These are phyloP conservation scores for Leccinum ochraceum DNA, from an alignment of 768 basidiomycete species.

Conservation along the genomic window DNA sequence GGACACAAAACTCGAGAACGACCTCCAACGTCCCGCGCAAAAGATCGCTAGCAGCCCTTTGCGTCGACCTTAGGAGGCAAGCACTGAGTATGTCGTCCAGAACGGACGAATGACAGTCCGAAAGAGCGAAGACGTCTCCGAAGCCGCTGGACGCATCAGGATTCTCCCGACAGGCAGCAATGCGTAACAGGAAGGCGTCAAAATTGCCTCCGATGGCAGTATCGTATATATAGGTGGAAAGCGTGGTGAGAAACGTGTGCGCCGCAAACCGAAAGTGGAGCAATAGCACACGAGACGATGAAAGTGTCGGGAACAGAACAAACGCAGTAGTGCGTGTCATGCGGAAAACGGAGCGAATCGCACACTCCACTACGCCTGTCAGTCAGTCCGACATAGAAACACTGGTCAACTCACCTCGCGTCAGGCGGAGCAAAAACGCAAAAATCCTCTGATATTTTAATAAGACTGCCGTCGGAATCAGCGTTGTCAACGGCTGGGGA, in stretches of 20 bases:
- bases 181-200: conserved; percentile 58
- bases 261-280: conserved; percentile 74
- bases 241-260: conserved; percentile 65
- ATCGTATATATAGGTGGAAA: conserved; percentile 75
- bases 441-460: conserved; percentile 87
- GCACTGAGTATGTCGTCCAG: conserved; percentile 77
- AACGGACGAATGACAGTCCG: conserved; percentile 63
- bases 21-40: conserved; percentile 63
- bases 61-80: conserved; percentile 69
- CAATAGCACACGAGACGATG: conserved; percentile 52
- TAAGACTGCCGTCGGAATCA: conserved; percentile 72
- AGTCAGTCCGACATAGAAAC: conserved; percentile 2
- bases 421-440: conserved; percentile 73
- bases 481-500: conserved; percentile 70
- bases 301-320: conserved; percentile 61
- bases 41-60: conserved; percentile 64
- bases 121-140: conserved; percentile 74
- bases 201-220: conserved; percentile 81
- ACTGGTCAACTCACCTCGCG: conserved; percentile 57
- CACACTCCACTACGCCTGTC: conserved; percentile 58
- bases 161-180: conserved; percentile 30
- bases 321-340: conserved; percentile 47
- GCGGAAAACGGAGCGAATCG: conserved; percentile 63
- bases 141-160: conserved; percentile 36
- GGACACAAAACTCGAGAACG: conserved; percentile 65